phyloP scores from a whole-genome alignment of 768 basidiomycete species.

The Trichaptum fuscoviolaceum region DNA sequence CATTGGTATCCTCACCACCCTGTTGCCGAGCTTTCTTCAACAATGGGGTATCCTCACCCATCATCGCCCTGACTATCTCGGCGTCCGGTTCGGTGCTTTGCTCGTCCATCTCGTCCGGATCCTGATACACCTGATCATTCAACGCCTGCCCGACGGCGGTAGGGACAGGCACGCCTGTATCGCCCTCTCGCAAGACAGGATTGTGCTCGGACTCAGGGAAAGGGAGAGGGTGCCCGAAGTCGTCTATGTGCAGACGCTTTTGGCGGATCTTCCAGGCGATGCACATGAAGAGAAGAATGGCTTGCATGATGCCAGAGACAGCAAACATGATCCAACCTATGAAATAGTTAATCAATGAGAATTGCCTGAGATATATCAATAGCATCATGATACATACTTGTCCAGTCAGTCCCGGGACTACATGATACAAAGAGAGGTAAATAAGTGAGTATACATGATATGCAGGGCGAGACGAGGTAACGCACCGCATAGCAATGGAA shows the following conservation, averaged over 20 bases:
- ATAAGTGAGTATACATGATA: slow-evolving; percentile 5
- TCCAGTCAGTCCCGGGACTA: slow-evolving; percentile 82
- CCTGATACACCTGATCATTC: not conserved
- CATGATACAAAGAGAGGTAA: not conserved
- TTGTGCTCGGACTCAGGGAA: slow-evolving; percentile 4
- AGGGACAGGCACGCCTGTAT: not conserved
- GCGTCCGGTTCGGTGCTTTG: not conserved
- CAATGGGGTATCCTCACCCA: not conserved
- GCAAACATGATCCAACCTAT: slow-evolving; percentile 79
- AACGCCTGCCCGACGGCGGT: not conserved
- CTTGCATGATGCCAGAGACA: slow-evolving; percentile 82
- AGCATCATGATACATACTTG: slow-evolving; percentile 41
- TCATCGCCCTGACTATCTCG: not conserved
- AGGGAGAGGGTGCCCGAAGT: slow-evolving; percentile 68
- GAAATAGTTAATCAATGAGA: slow-evolving; percentile 7
- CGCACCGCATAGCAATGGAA: slow-evolving; percentile 67
- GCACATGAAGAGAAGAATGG: slow-evolving; percentile 77
- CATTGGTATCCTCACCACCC: not conserved
- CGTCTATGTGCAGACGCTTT: slow-evolving; percentile 68
- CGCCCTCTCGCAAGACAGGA: not conserved
- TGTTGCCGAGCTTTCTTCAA: not conserved
- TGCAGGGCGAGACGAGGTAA: slow-evolving; percentile 6
- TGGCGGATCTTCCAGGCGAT: slow-evolving; percentile 82
- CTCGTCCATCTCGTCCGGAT: not conserved
- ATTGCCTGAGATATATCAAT: not conserved